Conservation (phyloP, 164 flowering plant genomes). For the Tetrastigma voinierianum region DNA sequence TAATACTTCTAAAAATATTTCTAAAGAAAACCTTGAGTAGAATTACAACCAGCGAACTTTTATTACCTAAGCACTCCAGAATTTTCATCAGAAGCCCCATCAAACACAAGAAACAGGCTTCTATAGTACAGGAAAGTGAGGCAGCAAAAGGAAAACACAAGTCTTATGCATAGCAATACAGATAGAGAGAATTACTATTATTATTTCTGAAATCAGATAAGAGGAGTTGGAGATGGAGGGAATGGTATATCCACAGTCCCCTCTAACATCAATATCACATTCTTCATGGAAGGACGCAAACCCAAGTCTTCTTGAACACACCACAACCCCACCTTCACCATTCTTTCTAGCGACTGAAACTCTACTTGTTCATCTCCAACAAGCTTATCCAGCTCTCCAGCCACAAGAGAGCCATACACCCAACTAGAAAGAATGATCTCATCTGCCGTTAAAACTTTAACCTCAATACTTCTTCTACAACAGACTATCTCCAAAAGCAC, state of each 20-base stretch:
- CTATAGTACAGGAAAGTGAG: too few relatives aligned
- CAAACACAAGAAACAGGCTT: too few relatives aligned
- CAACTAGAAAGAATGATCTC: conserved; percentile 8
- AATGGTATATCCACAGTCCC: neutral
- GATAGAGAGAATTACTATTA: too few relatives aligned
- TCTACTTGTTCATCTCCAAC: conserved; percentile 7
- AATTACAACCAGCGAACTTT: too few relatives aligned
- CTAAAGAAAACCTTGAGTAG: too few relatives aligned
- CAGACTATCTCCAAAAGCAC: conserved; percentile 15
- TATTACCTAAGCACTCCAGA: too few relatives aligned
- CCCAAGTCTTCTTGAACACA: conserved; percentile 2
- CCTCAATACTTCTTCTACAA: conserved; percentile 14
- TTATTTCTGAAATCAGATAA: too few relatives aligned
- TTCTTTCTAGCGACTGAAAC: neutral
- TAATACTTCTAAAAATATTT: too few relatives aligned
- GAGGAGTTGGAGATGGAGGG: conserved; percentile 1
- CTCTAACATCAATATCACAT: conserved; percentile 7
- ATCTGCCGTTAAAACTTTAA: conserved; percentile 7
- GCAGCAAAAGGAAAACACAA: too few relatives aligned
- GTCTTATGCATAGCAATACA: too few relatives aligned
- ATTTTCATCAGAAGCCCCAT: too few relatives aligned
- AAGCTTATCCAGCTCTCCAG: conserved; percentile 3
- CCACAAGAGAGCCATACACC: conserved; percentile 1
- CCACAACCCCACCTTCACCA: conserved; percentile 10
- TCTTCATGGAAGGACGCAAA: conserved; percentile 11